phyloP scores from a whole-genome alignment of 164 flowering plant species.

The Vitis amurensis region DNA sequence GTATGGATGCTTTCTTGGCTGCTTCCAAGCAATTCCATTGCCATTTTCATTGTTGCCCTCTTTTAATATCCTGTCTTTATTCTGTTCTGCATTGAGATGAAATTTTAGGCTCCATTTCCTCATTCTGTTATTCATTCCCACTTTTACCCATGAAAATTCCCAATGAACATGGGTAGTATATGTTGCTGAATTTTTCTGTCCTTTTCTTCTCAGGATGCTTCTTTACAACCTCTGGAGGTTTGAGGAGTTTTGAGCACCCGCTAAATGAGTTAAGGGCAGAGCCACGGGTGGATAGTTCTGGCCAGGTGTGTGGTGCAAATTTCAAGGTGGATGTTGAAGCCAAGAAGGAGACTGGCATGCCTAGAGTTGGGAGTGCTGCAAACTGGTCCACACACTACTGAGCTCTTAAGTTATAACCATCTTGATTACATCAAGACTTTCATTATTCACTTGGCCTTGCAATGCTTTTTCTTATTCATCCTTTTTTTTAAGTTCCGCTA shows the following conservation, averaged over 20 bases:
- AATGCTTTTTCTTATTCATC: too few relatives aligned
- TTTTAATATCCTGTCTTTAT: too few relatives aligned
- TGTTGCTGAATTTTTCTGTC: not conserved
- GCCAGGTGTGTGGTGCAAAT: slow-evolving; percentile 83
- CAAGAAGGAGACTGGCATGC: slow-evolving; percentile 69
- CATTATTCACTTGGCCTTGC: slow-evolving; percentile 9
- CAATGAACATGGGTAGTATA: too few relatives aligned
- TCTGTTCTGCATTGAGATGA: too few relatives aligned
- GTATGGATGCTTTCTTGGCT: too few relatives aligned
- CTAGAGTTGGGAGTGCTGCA: slow-evolving; percentile 91
- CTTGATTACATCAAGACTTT: slow-evolving; percentile 8
- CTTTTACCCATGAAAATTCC: too few relatives aligned
- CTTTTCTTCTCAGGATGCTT: slow-evolving; percentile 62
- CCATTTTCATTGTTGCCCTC: too few relatives aligned
- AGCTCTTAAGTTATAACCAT: slow-evolving; percentile 5
- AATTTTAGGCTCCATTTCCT: too few relatives aligned
- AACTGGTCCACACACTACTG: slow-evolving; percentile 82
- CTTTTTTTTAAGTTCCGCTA: too few relatives aligned
- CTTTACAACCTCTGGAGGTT: slow-evolving; percentile 80
- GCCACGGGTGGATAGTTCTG: slow-evolving; percentile 93
- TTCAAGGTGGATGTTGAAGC: slow-evolving; percentile 79
- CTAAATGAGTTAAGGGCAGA: slow-evolving; percentile 82
- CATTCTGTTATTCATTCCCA: too few relatives aligned
- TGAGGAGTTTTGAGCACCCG: slow-evolving; percentile 90
- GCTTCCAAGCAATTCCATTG: too few relatives aligned